Conservation (phyloP, 169 alveolate species). For the Babesia ovata region DNA sequence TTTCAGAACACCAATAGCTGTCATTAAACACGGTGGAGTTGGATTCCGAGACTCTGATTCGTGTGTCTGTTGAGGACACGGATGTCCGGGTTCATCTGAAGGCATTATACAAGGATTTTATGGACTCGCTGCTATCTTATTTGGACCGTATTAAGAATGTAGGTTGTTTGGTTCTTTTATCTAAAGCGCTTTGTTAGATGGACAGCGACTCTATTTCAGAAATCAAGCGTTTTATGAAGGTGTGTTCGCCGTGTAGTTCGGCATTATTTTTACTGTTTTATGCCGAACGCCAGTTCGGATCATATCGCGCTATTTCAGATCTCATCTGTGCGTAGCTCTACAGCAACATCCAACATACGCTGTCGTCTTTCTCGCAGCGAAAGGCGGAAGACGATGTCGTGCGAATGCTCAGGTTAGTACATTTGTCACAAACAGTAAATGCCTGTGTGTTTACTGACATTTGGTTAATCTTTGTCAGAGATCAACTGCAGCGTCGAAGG, state of each 20-base stretch:
- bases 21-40: conserved; percentile 29
- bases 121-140: conserved; percentile 61
- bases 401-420: conserved; percentile 12
- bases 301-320: too few relatives aligned
- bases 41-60: conserved; percentile 74
- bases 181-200: conserved; percentile 43
- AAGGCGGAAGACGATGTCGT: conserved; percentile 65
- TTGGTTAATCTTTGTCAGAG: conserved; percentile 17
- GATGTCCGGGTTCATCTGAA: conserved; percentile 67
- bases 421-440: neutral
- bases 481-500: conserved; percentile 71
- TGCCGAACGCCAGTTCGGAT: neutral
- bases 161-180: conserved; percentile 14
- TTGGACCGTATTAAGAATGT: conserved; percentile 44
- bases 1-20: neutral
- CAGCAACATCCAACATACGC: conserved; percentile 69
- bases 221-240: conserved; percentile 61
- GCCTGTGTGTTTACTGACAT: neutral
- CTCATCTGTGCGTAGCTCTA: conserved; percentile 42
- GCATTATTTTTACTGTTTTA: neutral
- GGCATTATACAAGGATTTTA: conserved; percentile 65
- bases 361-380: conserved; percentile 55
- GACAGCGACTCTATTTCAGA: conserved; percentile 55
- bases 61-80: conserved; percentile 34
- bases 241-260: neutral